Conservation (phyloP, 345 rosid genomes). For the Eutrema yunnanense region DNA sequence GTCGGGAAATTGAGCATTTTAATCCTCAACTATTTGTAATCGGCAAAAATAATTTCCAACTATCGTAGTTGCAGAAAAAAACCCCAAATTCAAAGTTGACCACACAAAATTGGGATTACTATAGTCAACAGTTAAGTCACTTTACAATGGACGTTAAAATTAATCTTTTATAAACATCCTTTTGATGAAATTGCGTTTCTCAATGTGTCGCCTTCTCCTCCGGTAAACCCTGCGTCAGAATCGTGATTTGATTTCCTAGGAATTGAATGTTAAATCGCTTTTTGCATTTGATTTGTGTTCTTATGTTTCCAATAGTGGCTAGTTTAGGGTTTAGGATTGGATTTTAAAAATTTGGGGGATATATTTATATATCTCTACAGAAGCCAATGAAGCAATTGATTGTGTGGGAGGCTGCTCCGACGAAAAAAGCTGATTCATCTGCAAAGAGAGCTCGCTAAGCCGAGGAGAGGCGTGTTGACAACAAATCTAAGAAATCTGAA, state of each 20-base stretch:
- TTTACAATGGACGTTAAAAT: too few species aligned
- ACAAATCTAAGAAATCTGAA: constrained; percentile 89
- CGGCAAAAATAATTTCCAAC: too few species aligned
- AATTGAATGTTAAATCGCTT: too few species aligned
- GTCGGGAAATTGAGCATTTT: too few species aligned
- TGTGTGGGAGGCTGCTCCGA: constrained; percentile 76
- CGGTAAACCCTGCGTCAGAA: constrained; percentile 27
- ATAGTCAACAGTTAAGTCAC: too few species aligned
- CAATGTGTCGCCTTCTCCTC: constrained; percentile 42
- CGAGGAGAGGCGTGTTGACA: constrained; percentile 72
- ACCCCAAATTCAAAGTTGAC: too few species aligned
- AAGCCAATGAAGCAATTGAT: constrained; percentile 43
- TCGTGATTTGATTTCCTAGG: not conserved
- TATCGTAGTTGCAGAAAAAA: too few species aligned
- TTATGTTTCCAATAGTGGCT: not conserved
- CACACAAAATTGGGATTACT: too few species aligned
- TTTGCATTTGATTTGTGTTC: not conserved
- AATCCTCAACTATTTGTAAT: too few species aligned
- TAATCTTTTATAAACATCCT: too few species aligned
- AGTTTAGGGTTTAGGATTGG: not conserved
- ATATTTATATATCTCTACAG: too few species aligned
- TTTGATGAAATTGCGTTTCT: too few species aligned
- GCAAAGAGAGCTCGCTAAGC: constrained; percentile 79
- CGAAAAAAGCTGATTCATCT: constrained; percentile 76
- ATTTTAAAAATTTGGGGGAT: not conserved